Percentiles rank a stretch among this genome's conserved stretches.
phyloP scores from a whole-genome alignment of 768 basidiomycete genomes.

The Tricholoma bakamatsutake region DNA sequence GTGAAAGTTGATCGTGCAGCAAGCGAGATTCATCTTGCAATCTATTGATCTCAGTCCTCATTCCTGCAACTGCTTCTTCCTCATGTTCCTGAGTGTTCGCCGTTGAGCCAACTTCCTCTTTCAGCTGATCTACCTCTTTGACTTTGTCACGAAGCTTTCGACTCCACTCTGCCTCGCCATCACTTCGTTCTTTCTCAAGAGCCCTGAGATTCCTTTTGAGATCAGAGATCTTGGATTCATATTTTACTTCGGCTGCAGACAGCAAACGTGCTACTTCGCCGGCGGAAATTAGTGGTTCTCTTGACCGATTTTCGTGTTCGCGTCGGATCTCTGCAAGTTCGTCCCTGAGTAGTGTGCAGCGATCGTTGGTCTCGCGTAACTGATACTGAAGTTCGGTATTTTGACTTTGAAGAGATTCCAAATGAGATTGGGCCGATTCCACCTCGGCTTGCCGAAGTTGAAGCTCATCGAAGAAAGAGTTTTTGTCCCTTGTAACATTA shows the following conservation, averaged over 20 bases:
- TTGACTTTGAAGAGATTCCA: constrained; percentile 70
- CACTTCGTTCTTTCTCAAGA: constrained; percentile 79
- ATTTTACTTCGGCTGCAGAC: constrained; percentile 67
- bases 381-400: constrained; percentile 85
- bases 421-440: constrained; percentile 74
- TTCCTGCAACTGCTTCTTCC: constrained; percentile 40
- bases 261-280: constrained; percentile 72
- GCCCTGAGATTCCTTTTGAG: constrained; percentile 54
- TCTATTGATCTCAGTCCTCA: constrained; percentile 51
- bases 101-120: constrained; percentile 48
- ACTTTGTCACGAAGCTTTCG: constrained; percentile 74
- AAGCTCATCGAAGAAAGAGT: constrained; percentile 75
- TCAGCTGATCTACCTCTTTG: constrained; percentile 71
- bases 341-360: constrained; percentile 62
- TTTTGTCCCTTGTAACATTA: constrained; percentile 69
- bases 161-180: constrained; percentile 87
- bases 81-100: constrained; percentile 57
- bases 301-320: constrained; percentile 44
- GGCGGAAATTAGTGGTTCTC: constrained; percentile 41
- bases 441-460: constrained; percentile 87
- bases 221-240: constrained; percentile 72
- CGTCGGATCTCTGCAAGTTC: constrained; percentile 61
- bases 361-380: constrained; percentile 74
- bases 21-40: constrained; percentile 42
- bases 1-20: constrained; percentile 48